These are phyloP conservation scores for Curvularia sp. DNA, from an alignment of 2,329 filamentous ascomycete species.

Conservation along the genomic window DNA sequence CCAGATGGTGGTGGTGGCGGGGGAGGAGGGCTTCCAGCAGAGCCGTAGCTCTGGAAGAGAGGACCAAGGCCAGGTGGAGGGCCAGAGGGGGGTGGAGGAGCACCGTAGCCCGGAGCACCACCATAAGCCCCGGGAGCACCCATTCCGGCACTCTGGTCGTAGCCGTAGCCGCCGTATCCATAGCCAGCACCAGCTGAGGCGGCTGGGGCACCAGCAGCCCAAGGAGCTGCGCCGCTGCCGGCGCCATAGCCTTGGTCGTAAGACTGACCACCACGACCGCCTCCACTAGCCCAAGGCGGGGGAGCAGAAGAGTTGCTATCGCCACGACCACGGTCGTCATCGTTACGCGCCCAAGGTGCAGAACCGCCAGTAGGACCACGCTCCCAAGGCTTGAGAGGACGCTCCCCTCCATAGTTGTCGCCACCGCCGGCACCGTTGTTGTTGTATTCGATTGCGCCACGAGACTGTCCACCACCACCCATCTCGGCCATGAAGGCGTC, in stretches of 20 bases:
- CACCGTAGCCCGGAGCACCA: slow-evolving; percentile 54
- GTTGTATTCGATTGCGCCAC: slow-evolving; percentile 73
- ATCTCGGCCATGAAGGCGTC: slow-evolving; percentile 99
- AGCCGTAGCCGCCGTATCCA: slow-evolving; percentile 53
- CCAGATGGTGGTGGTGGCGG: slow-evolving; percentile 68
- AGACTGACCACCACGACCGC: slow-evolving; percentile 43
- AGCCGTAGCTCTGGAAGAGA: slow-evolving; percentile 71
- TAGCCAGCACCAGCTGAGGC: slow-evolving; percentile 49
- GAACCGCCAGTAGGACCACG: slow-evolving; percentile 82
- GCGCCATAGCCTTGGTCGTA: slow-evolving; percentile 40
- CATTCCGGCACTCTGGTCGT: slow-evolving; percentile 37
- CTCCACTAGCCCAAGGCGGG: slow-evolving; percentile 51
- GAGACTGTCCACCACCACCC: slow-evolving; percentile 69
- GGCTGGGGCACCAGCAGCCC: slow-evolving; percentile 51
- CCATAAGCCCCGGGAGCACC: slow-evolving; percentile 53
- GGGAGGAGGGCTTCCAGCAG: slow-evolving; percentile 63
- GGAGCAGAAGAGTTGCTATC: slow-evolving; percentile 51
- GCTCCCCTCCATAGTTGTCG: slow-evolving; percentile 59
- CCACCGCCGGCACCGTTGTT: slow-evolving; percentile 43
- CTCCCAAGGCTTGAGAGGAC: slow-evolving; percentile 84
- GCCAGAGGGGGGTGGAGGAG: slow-evolving; percentile 53
- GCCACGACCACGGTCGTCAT: slow-evolving; percentile 52
- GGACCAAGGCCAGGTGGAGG: slow-evolving; percentile 65
- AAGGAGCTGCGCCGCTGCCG: slow-evolving; percentile 46
- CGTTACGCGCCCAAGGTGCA: slow-evolving; percentile 73